Conservation (phyloP, 768 basidiomycete species). For the Hortiboletus campestris region DNA sequence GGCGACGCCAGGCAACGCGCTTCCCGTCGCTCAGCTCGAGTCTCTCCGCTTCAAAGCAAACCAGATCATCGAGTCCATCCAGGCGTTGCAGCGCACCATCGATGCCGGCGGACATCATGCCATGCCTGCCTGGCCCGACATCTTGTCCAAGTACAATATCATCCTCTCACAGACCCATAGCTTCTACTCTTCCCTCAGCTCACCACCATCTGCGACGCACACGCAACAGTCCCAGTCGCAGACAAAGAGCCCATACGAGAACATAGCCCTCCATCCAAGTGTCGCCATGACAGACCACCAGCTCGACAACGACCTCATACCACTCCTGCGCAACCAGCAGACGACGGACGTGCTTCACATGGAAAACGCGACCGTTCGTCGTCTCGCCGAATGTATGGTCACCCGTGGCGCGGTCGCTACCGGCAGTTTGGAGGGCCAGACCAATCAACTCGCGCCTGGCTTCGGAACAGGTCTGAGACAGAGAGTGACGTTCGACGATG, state of each 20-base stretch:
- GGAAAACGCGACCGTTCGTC: conserved; percentile 71
- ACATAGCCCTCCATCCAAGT: conserved; percentile 67
- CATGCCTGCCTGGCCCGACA: conserved; percentile 87
- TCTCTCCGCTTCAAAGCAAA: conserved; percentile 73
- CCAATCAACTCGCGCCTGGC: conserved; percentile 24
- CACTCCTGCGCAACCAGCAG: conserved; percentile 75
- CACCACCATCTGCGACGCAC: conserved; percentile 31
- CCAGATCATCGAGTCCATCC: conserved; percentile 78
- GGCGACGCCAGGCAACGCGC: conserved; percentile 14
- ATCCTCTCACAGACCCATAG: conserved; percentile 80
- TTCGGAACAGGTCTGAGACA: conserved; percentile 22
- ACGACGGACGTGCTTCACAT: conserved; percentile 70
- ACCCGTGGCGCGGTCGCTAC: conserved; percentile 49
- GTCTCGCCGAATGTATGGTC: conserved; percentile 64
- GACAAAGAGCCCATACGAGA: conserved; percentile 47
- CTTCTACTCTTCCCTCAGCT: conserved; percentile 61
- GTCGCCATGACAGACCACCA: conserved; percentile 57
- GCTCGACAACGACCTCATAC: conserved; percentile 71
- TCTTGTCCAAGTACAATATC: conserved; percentile 82
- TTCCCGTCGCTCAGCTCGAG: conserved; percentile 71
- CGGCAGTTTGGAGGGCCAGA: conserved; percentile 45
- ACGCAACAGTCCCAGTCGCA: conserved; percentile 9
- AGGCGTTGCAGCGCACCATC: conserved; percentile 59
- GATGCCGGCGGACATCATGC: conserved; percentile 51
- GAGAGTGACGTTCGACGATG: conserved; percentile 49